These are phyloP conservation scores for Phytophthora niederhauseri DNA, from an alignment of 352 stramenopile genomes.

Conservation along the genomic window DNA sequence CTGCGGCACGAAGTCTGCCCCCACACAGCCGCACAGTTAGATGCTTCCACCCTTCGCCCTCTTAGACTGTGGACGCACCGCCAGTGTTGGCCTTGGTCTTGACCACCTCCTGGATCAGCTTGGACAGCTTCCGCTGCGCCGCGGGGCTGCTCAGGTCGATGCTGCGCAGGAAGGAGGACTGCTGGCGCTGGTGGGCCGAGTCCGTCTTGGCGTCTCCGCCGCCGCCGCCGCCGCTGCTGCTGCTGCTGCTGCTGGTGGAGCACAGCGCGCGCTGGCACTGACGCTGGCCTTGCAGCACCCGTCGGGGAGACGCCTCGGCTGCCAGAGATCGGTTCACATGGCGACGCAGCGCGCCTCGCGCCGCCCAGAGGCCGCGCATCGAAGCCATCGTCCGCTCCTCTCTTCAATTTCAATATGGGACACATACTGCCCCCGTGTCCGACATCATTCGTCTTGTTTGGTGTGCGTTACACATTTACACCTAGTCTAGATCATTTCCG, in stretches of 20 bases:
- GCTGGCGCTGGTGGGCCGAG: slow-evolving; percentile 26
- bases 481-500: too few species aligned
- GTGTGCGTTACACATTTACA: neutral
- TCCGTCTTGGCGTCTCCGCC: slow-evolving; percentile 4
- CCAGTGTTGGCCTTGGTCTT: slow-evolving; percentile 70
- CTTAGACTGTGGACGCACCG: slow-evolving; percentile 39
- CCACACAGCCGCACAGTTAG: neutral
- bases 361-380: slow-evolving; percentile 19
- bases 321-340: neutral
- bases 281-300: neutral
- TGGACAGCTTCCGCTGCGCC: slow-evolving; percentile 58
- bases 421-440: slow-evolving; percentile 13
- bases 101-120: slow-evolving; percentile 73
- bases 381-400: neutral
- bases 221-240: neutral
- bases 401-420: slow-evolving; percentile 19
- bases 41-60: neutral
- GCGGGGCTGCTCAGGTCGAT: slow-evolving; percentile 51
- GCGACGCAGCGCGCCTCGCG: slow-evolving; percentile 11
- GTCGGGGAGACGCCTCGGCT: neutral
- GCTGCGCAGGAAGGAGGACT: slow-evolving; percentile 55
- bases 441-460: neutral
- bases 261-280: neutral
- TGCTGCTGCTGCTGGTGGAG: slow-evolving; percentile 1
- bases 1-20: slow-evolving; percentile 79